phyloP scores from a whole-genome alignment of 164 flowering plant genomes.

The Umbellularia californica region DNA sequence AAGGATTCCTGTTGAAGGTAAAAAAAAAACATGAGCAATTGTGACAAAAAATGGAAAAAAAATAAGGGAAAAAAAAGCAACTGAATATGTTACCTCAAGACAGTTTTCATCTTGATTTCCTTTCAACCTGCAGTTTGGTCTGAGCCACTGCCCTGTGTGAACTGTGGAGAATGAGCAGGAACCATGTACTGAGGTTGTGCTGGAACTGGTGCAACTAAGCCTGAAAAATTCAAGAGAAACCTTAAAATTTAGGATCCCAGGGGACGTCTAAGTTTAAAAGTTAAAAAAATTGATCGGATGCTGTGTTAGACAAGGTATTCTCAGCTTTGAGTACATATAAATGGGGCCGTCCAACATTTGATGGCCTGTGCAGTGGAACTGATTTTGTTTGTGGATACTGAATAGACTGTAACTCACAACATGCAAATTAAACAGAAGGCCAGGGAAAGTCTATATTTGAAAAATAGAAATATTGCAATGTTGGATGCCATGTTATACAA shows the following conservation, averaged over 20 bases:
- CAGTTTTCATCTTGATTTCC: constrained; percentile 44
- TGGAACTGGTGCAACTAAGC: constrained; percentile 63
- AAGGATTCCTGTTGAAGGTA: constrained; percentile 51
- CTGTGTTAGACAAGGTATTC: too few relatives aligned
- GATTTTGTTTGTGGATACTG: too few relatives aligned
- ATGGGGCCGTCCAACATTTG: too few relatives aligned
- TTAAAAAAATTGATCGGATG: too few relatives aligned
- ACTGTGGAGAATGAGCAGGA: constrained; percentile 79
- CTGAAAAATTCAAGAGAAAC: constrained; percentile 34
- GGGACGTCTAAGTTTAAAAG: neutral
- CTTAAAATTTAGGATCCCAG: neutral
- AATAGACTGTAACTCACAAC: too few relatives aligned
- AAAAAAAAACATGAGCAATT: neutral
- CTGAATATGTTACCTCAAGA: constrained; percentile 24
- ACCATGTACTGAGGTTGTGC: constrained; percentile 73
- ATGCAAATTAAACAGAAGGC: too few relatives aligned
- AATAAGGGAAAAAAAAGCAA: neutral
- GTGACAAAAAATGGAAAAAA: neutral
- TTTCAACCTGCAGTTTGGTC: constrained; percentile 85
- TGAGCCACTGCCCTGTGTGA: constrained; percentile 76
- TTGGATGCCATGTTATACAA: too few relatives aligned
- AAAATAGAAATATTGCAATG: too few relatives aligned
- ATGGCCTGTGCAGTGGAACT: too few relatives aligned
- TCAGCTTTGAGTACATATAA: too few relatives aligned
- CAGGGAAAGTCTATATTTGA: too few relatives aligned